A percentile compares a stretch with the other conserved stretches of the same genome.
Conservation (phyloP, 495 filamentous ascomycete genomes). For the Wilcoxina mikolae region DNA sequence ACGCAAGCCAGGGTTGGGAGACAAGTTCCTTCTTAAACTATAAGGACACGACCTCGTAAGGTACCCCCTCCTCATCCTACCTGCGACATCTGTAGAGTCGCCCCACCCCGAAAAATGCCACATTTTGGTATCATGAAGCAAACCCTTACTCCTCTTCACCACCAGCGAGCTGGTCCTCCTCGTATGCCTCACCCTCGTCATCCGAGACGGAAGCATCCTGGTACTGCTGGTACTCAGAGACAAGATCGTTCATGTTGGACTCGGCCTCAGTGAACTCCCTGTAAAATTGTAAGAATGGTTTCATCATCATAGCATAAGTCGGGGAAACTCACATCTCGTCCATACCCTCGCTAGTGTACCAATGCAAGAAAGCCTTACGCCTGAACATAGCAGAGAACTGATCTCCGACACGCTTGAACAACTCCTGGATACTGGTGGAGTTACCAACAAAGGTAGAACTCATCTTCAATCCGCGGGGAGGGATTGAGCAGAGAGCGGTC, state of each 20-base stretch:
- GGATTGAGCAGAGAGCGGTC: conserved; percentile 98
- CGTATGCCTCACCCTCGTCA: conserved; percentile 47
- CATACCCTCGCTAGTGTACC: conserved; percentile 99
- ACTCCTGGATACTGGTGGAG: conserved; percentile 98
- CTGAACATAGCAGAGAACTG: conserved; percentile 99
- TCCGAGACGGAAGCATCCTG: conserved; percentile 85
- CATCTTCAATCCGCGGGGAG: conserved; percentile 97
- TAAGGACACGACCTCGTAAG: neutral
- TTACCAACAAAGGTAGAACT: conserved; percentile 98
- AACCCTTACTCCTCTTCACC: conserved; percentile 39
- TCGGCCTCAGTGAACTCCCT: conserved; percentile 97
- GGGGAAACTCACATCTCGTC: conserved; percentile 65
- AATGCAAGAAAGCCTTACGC: conserved; percentile 99
- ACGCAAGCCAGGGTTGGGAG: neutral
- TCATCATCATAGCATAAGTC: neutral
- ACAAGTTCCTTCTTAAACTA: conserved; percentile 1
- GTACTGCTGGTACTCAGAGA: conserved; percentile 99
- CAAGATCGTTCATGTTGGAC: conserved; percentile 99
- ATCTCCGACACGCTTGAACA: conserved; percentile 99
- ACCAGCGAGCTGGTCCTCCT: conserved; percentile 43
- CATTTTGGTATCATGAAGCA: conserved; percentile 8
- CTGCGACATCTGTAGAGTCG: neutral
- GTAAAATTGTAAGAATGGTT: too few species aligned
- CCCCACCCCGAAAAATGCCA: conserved; percentile 7
- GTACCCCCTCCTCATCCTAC: neutral